Evolutionary conservation across 2,329 filamentous ascomycete genomes (phyloP).

Genomic region (Pyricularia sp.): DNA sequence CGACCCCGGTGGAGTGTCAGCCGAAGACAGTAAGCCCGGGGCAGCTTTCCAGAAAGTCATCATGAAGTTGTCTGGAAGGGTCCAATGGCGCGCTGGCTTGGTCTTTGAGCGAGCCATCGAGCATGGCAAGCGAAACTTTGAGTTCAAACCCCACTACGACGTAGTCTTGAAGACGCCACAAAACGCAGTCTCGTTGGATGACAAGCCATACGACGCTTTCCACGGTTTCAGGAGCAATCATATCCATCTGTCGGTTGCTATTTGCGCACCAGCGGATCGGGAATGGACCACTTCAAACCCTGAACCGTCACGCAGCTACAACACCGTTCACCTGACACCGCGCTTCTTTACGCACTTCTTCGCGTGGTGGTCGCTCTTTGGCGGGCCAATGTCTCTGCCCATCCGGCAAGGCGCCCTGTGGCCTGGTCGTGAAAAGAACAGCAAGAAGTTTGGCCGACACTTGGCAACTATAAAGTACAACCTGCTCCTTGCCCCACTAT

Average conservation of each 20-base stretch:
- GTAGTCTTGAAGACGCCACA: conserved; percentile 76
- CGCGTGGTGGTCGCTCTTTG: conserved; percentile 95
- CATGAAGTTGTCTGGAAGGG: conserved; percentile 96
- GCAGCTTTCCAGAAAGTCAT: conserved; percentile 96
- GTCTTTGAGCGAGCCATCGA: conserved; percentile 83
- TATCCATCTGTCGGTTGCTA: conserved; percentile 89
- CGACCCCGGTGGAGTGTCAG: conserved; percentile 50
- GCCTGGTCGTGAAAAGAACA: conserved; percentile 89
- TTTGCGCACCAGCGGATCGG: conserved; percentile 76
- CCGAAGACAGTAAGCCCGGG: conserved; percentile 57
- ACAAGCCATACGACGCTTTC: conserved; percentile 76
- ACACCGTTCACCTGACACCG: conserved; percentile 88
- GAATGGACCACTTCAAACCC: conserved; percentile 74
- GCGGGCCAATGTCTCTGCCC: conserved; percentile 86
- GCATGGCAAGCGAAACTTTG: conserved; percentile 65
- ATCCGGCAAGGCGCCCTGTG: conserved; percentile 87
- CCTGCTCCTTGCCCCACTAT: conserved; percentile 80
- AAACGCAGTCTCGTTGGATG: conserved; percentile 51
- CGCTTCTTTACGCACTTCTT: conserved; percentile 98
- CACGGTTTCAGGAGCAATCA: conserved; percentile 92
- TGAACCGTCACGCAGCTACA: conserved; percentile 82
- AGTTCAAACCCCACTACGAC: conserved; percentile 88
- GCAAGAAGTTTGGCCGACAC: conserved; percentile 96
- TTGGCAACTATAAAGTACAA: conserved; percentile 99
- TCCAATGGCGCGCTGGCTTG: conserved; percentile 83